Conservation (phyloP, 805 yeast species). For the Tetrapisispora iriomotensis region DNA sequence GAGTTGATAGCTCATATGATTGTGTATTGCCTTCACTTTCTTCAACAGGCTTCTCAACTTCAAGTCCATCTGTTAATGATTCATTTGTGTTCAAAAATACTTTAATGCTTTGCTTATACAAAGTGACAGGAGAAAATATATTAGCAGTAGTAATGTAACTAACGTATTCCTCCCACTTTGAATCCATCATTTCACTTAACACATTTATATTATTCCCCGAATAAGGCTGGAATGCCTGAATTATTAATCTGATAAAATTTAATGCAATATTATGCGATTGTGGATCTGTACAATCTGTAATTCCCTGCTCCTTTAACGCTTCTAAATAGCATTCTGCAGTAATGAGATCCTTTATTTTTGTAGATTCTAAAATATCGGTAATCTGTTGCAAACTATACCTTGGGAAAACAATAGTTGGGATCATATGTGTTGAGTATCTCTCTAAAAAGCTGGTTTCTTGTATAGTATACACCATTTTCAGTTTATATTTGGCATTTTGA, state of each 20-base stretch:
- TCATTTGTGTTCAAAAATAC: slow-evolving; percentile 28
- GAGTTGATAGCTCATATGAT: slow-evolving; percentile 42
- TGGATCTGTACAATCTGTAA: slow-evolving; percentile 8
- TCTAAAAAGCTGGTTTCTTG: slow-evolving; percentile 17
- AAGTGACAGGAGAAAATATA: slow-evolving; percentile 16
- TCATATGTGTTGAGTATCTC: slow-evolving; percentile 18
- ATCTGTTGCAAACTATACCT: slow-evolving; percentile 20
- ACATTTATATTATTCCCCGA: slow-evolving; percentile 25
- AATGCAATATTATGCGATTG: slow-evolving; percentile 10
- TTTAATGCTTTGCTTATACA: slow-evolving; percentile 26
- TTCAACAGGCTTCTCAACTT: slow-evolving; percentile 7
- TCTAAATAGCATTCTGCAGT: slow-evolving; percentile 7
- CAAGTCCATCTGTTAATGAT: slow-evolving; percentile 15
- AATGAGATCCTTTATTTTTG: slow-evolving; percentile 12
- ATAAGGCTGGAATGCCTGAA: slow-evolving; percentile 26
- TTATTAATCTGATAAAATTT: slow-evolving; percentile 22
- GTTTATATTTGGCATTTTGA: slow-evolving; percentile 10
- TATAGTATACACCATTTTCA: slow-evolving; percentile 20
- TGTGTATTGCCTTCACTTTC: neutral
- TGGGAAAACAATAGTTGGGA: slow-evolving; percentile 26
- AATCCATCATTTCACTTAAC: slow-evolving; percentile 22
- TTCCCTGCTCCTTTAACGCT: slow-evolving; percentile 6
- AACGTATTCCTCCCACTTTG: slow-evolving; percentile 24
- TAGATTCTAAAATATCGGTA: slow-evolving; percentile 12
- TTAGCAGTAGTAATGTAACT: slow-evolving; percentile 12